Evolutionary conservation across 2,329 filamentous ascomycete species (phyloP).

Genomic region (Microsporum ferrugineum): DNA sequence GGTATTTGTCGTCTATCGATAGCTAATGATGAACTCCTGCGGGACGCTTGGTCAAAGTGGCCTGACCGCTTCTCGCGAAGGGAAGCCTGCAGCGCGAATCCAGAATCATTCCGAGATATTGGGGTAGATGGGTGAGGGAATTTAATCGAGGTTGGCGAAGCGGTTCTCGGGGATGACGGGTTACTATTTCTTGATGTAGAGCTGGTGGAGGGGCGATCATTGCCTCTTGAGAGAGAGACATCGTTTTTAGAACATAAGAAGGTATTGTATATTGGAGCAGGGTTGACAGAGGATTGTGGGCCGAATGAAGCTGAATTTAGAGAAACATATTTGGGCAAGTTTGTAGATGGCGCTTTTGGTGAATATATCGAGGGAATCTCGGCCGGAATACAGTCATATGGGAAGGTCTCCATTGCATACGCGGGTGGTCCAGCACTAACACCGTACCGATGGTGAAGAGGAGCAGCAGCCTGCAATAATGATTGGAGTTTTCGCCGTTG

Average conservation of each 20-base stretch:
- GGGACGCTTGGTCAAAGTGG: slow-evolving; percentile 71
- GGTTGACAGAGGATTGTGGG: slow-evolving; percentile 43
- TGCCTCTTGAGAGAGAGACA: slow-evolving; percentile 35
- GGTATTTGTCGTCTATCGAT: slow-evolving; percentile 55
- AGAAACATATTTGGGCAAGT: slow-evolving; percentile 72
- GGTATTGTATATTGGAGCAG: slow-evolving; percentile 73
- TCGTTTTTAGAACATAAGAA: slow-evolving; percentile 68
- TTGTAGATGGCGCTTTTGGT: slow-evolving; percentile 55
- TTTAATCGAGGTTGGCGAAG: slow-evolving; percentile 65
- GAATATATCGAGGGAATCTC: slow-evolving; percentile 75
- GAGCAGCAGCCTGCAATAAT: slow-evolving; percentile 77
- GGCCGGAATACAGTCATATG: slow-evolving; percentile 77
- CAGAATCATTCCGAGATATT: slow-evolving; percentile 82
- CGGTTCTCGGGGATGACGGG: slow-evolving; percentile 42
- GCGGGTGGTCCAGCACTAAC: slow-evolving; percentile 80
- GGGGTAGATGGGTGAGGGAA: slow-evolving; percentile 72
- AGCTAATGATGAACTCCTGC: slow-evolving; percentile 86
- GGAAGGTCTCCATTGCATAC: slow-evolving; percentile 87
- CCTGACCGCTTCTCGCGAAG: slow-evolving; percentile 89
- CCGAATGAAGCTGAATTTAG: slow-evolving; percentile 85
- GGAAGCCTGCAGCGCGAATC: slow-evolving; percentile 73
- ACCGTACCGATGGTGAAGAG: slow-evolving; percentile 79
- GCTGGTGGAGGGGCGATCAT: slow-evolving; percentile 68
- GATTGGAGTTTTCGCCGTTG: slow-evolving; percentile 82
- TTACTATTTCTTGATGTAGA: slow-evolving; percentile 43